These are phyloP conservation scores for Rhizopogon sp. DNA, from an alignment of 768 basidiomycete genomes.

Conservation along the genomic window DNA sequence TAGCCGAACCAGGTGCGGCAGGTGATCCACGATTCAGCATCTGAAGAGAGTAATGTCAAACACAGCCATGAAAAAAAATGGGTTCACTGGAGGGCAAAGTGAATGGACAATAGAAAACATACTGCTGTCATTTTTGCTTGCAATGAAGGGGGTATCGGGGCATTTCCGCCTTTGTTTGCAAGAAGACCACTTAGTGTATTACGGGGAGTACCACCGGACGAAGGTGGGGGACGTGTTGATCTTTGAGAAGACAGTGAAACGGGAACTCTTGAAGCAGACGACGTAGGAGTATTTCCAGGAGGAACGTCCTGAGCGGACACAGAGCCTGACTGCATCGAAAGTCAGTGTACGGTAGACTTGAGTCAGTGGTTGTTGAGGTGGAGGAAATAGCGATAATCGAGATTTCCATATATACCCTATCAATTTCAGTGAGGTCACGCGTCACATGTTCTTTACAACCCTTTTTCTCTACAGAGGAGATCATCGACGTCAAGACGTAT, in stretches of 20 bases:
- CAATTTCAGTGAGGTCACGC: slow-evolving; percentile 8
- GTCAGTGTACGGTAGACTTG: neutral
- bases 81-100: neutral
- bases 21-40: slow-evolving; percentile 41
- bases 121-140: slow-evolving; percentile 95
- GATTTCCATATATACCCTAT: slow-evolving; percentile 29
- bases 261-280: neutral
- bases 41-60: slow-evolving; percentile 25
- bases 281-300: neutral
- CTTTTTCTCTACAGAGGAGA: no score
- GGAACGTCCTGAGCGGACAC: slow-evolving; percentile 11
- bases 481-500: no score
- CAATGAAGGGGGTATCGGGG: slow-evolving; percentile 82
- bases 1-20: slow-evolving; percentile 17
- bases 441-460: slow-evolving; percentile 10
- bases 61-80: slow-evolving; percentile 7
- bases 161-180: slow-evolving; percentile 37
- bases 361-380: slow-evolving; percentile 11
- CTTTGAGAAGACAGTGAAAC: slow-evolving; percentile 3
- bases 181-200: slow-evolving; percentile 38
- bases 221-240: slow-evolving; percentile 13
- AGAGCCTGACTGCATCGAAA: slow-evolving; percentile 18
- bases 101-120: slow-evolving; percentile 19
- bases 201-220: slow-evolving; percentile 14
- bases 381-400: slow-evolving; percentile 23